Evolutionary conservation across 108 stramenopile species (phyloP), one percentile per base, ranked within the genome.

Genomic region (Nitzschia sp.): DNA sequence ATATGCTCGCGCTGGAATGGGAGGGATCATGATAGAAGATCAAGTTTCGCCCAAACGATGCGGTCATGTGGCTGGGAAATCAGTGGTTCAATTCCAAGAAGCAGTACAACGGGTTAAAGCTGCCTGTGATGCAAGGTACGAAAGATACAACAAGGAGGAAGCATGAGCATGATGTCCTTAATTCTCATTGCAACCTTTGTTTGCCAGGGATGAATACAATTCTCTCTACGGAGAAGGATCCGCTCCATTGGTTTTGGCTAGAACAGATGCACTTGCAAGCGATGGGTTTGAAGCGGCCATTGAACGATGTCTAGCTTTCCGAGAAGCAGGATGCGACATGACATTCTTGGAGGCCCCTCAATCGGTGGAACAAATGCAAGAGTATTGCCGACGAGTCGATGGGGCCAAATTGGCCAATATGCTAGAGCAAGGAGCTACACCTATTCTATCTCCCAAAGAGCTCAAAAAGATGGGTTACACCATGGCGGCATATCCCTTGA

Each of bases 11-110:
- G 92, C 93, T 9, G 95, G 95, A 2, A 93, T 97, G 93, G 97
- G 89, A 11, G 97, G 95, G 20, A 92, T 97, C 43, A 97, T 97
- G 97, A 95, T 97, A 54, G 97, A 97, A 79, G 97, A 97, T 70
- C 97, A 97, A 74, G 84, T 96, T 9, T 53, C 89, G 14, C 95
- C 95, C 10, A 96, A 96, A 70, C 76, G 95, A 63, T 98, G 97
- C 68, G 97, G 97, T 53, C 97, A 98, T 77, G 96, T 95, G 2
- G 90, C 88, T 14, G 97, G 96, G 10, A 98, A 98, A 69, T 81
- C 79, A 15, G 95, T 96, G 21, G 83, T 98, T 24, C 70, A 78
- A 25, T 77, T 92, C 61, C 87, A 86, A 26, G 96, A 96, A 69
- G 96, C 97, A 11, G 86, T 95, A 53, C 67, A 72, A 56, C 76